Base-by-base conservation (phyloP, 306 rosid species). In the Corylus americana region DNA sequence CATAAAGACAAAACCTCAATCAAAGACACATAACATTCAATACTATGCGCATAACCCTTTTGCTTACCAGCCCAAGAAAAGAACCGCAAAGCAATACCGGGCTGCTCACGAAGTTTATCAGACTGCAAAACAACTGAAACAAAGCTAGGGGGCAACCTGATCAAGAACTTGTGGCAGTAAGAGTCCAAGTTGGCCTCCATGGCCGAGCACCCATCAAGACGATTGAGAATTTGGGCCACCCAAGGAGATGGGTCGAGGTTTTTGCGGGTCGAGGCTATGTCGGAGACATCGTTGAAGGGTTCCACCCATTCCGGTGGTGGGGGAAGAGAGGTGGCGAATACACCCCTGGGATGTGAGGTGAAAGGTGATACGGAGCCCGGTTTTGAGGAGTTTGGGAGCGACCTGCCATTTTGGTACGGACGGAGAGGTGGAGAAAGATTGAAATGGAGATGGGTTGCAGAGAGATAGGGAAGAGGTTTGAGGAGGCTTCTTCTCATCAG, bases 281-380 rank as follows among this genome's bases (percentile, higher is more conserved):
- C 98, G 29, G 97, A 92, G 87, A 90, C 83, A 79, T 92, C 91
- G 50, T 70, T 81, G 81, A 85, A 89, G 35, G 98, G 98, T 70
- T 95, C 90, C 42, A 93, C 76, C 84, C 97, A 86, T 82, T 95
- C 96, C 4, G 87, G 94, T 39, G 94, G 97, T 77, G 94, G 97
- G 73, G 92, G 97, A 63, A 85, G 85, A 37, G 87, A 61, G 79
- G 76, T 70, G 47, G 88, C 85, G 80, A 80, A 80, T 48, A 80
- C 27, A 78, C 81, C 79, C 82, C 87, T 81, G 82, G 72, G 29
- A 73, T 83, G 78, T 48, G 83, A 45, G 64, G 44, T 35, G 74
- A 76, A 62, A 66, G 54, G 59, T 27, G 72, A 59, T 25, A 49
- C 2, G 54, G 79, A 63, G 58, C 51, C 37, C 59, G 50, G 50